Base-by-base conservation (phyloP, 768 basidiomycete species). In the Leccinum ochraceum region DNA sequence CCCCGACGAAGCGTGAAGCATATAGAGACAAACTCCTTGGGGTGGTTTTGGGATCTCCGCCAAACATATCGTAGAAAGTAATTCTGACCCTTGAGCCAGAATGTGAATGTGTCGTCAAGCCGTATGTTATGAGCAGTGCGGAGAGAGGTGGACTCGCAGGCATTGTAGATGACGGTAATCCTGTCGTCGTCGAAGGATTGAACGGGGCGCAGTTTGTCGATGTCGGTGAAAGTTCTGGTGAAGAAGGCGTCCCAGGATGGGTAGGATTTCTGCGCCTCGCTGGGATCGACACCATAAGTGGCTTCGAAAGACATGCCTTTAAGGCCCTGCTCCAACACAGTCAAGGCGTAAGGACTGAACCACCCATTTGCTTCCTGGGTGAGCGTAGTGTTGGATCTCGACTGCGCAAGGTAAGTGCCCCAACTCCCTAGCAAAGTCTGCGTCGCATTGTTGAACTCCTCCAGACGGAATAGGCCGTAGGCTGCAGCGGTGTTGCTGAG, bases 31-130 rank as follows among this genome's bases (percentile, higher is more conserved):
- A 28, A 22, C 46, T 48, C 22, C 17, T n/a, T 11, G 24, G 13
- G 26, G 24, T 50, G n/a, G n/a, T 24, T 13, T 50, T 11, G 48
- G 5, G 14, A 14, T 34, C 5, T 16, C 57, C 39, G 24, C 76
- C 70, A 14, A 87, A 77, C 75, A 86, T 84, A 65, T 86, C 78
- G 16, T 66, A 55, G 51, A 87, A 79, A 86, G 73, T 88, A 87
- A 0, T 79, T 77, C 63, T 86, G 76, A 8, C 74, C 78, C 66
- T 88, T 87, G 70, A 86, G 69, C 84, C 84, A 88, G 71, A 88
- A 86, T 22, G 67, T 67, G 50, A 88, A 86, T 22, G 67, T 67
- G 50, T 85, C 83, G 7, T 71, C 63, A 4, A 63, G 67, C 49
- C 81, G 62, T 39, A 84, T 78, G 51, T 81, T 63, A 26, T 54